Conservation (phyloP, 805 yeast genomes). For the Brettanomyces naardenensis region DNA sequence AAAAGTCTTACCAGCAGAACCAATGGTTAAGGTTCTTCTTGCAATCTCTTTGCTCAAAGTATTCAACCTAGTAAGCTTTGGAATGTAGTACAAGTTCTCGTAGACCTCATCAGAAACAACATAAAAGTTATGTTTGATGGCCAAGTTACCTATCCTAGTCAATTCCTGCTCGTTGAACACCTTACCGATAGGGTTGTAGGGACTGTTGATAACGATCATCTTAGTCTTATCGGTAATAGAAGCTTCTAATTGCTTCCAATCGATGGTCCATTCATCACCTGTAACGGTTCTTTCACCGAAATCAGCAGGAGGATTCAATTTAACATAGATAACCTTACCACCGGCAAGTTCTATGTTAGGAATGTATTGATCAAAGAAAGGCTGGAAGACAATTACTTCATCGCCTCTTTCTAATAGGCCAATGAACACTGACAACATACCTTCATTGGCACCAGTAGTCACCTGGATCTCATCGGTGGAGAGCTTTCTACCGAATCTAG, state of each 20-base stretch:
- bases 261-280: slow-evolving; percentile 83
- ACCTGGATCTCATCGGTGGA: slow-evolving; percentile 60
- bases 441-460: slow-evolving; percentile 97
- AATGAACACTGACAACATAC: slow-evolving; percentile 75
- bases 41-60: slow-evolving; percentile 72
- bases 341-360: slow-evolving; percentile 92
- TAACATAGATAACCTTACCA: slow-evolving; percentile 83
- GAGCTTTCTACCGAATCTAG: slow-evolving; percentile 51
- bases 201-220: slow-evolving; percentile 82
- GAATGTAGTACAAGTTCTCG: slow-evolving; percentile 73
- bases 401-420: slow-evolving; percentile 85
- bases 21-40: slow-evolving; percentile 78
- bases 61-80: slow-evolving; percentile 71
- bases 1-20: slow-evolving; percentile 95
- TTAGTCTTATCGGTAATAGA: slow-evolving; percentile 74
- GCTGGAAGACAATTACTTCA: slow-evolving; percentile 94
- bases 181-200: slow-evolving; percentile 96
- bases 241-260: slow-evolving; percentile 66
- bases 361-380: slow-evolving; percentile 94
- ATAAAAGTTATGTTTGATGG: slow-evolving; percentile 76
- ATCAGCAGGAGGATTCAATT: slow-evolving; percentile 75
- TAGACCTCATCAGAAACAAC: slow-evolving; percentile 92
- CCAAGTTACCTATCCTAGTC: slow-evolving; percentile 65
- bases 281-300: slow-evolving; percentile 54
- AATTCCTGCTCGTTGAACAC: slow-evolving; percentile 75